Evolutionary conservation across 768 basidiomycete genomes (phyloP), one percentile per base, ranked within the genome.

Genomic region (Psilocybe tampanensis): DNA sequence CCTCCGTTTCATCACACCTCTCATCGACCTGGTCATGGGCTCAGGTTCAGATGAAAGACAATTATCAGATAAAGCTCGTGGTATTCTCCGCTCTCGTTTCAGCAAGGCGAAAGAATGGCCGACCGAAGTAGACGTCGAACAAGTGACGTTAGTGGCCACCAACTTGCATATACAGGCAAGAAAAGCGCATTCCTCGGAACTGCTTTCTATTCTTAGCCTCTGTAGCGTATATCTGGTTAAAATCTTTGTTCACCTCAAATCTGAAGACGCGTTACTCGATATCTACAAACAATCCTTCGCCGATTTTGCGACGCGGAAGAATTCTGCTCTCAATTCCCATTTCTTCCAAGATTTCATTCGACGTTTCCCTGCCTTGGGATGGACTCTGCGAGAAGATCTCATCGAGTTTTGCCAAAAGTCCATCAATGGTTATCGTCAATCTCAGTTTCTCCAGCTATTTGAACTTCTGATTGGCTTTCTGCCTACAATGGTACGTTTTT

Each of bases 11-110:
- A 77, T 97, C 60, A 61, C 87, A 2, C 91, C 95, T 8, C 77
- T 99, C 33, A 75, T 95, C 56, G 87, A 90, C 51, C 80, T 98
- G 44, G 80, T 89, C 47, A 79, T 84, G 44, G 79, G 80, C 52
- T 82, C 85, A 29, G 78, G 86, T 44, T 69, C 81, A 23, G 91
- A 95, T 71, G 95, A 98, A 71, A 84, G 81, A 44, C 95, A 97
- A 64, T 77, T 98, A n/a, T 81, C 89, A 11, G 89, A 92, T 69
- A 98, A 98, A 73, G 88, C 94, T 1, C 81, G 82, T 56, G 88
- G 90, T 22, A 83, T 98, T 59, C 77, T 98, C 42, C 84, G 84
- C 39, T 81, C 80, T 22, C 84, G 92, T 36, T 78, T 95, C 55
- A 83, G 79, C 54, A 93, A 93, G 68, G 74, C 84, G 43, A 94